Evolutionary conservation across 306 rosid genomes (phyloP), one percentile per base, ranked within the genome.

Genomic region (Gleditsia sinensis): DNA sequence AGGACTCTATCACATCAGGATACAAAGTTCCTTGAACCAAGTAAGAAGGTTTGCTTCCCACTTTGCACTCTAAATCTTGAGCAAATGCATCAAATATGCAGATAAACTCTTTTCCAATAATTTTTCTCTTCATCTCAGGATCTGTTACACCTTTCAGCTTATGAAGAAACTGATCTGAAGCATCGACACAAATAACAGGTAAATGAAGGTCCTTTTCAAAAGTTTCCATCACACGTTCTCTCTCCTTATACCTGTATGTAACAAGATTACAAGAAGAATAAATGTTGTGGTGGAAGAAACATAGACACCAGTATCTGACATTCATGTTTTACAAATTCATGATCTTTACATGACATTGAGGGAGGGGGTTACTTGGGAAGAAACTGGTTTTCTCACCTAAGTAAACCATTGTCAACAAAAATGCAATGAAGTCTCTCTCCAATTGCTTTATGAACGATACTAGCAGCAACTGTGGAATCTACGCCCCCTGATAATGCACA

Each of bases 401-500:
- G 91, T 55, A 94, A 71, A 70, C 97, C 98, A 75, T 94, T 94
- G 83, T 94, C 98, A 2, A 94, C 98, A 75, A 94, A 94, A 33
- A 94, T 76, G 82, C 99, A 94, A 72, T 94, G 97, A 80, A 91
- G 98, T 82, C 98, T 83, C 58, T 87, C 89, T 6, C 97, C 98
- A 51, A 94, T 94, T 19, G 98, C 98, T 75, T 87, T 92, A 58
- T 94, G 96, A 54, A 94, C 96, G n/a, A 94, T 82, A 23, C 91
- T 88, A 14, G 98, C 97, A 27, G 98, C 98, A 82, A 94, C 97
- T 0, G 98, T 87, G 71, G 98, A 94, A 84, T 94, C 98, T 37
- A 94, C 98, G 71, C 98, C 98, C 34, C 98, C 98, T 20, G 98
- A 91, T 64, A 94, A 83, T 5, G 97, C 98, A 34, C 97, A 94